Evolutionary conservation across 2,329 filamentous ascomycete genomes (phyloP).

Genomic region (Phoma sp.): DNA sequence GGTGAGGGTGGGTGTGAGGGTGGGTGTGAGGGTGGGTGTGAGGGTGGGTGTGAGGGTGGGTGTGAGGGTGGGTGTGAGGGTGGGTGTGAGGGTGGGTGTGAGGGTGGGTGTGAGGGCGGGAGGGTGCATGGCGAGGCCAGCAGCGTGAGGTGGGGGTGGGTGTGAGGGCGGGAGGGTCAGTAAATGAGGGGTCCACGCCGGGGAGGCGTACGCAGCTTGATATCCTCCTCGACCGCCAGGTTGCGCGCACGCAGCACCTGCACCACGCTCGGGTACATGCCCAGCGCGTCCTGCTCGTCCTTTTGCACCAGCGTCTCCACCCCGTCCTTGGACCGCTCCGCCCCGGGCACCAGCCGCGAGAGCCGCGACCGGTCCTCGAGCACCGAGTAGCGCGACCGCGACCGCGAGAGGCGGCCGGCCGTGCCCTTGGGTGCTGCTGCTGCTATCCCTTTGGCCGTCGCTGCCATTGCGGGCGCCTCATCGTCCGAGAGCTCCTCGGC

Average conservation of each 20-base stretch:
- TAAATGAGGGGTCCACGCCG: too few species aligned
- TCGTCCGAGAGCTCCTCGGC: conserved; percentile 63
- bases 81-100: too few species aligned
- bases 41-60: too few species aligned
- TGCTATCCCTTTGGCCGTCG: conserved; percentile 34
- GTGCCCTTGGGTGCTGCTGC: conserved; percentile 35
- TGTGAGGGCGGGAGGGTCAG: too few species aligned
- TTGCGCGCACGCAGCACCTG: conserved; percentile 78
- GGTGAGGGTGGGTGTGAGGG: too few species aligned
- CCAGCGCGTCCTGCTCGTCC: conserved; percentile 91
- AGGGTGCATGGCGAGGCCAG: too few species aligned
- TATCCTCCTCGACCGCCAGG: conserved; percentile 83
- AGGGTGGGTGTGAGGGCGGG: too few species aligned
- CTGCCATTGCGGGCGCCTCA: conserved; percentile 48
- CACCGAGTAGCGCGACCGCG: conserved; percentile 83
- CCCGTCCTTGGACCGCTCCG: conserved; percentile 72
- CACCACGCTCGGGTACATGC: conserved; percentile 87
- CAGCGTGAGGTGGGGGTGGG: too few species aligned
- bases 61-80: too few species aligned
- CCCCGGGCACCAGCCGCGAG: conserved; percentile 71
- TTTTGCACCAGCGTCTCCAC: conserved; percentile 82
- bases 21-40: too few species aligned
- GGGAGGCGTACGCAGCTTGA: conserved; percentile 73
- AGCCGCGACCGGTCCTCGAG: conserved; percentile 78
- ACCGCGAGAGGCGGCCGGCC: too few species aligned